Base-by-base conservation (phyloP, 495 filamentous ascomycete species). In the Xylaria sp. region DNA sequence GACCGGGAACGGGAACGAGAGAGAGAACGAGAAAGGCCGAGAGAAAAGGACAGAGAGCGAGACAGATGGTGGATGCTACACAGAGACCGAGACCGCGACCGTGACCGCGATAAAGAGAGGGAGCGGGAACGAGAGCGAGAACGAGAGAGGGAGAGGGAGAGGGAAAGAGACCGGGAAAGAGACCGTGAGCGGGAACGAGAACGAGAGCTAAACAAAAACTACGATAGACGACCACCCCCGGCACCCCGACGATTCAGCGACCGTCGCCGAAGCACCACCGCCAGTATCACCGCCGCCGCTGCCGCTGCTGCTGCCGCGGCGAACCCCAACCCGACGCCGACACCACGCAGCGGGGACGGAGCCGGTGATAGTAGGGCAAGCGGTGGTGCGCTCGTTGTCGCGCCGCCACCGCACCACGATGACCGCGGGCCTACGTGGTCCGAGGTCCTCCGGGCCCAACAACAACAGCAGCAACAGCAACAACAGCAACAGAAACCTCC, bases 361-460 rank as follows among this genome's bases (percentile, higher is more conserved):
- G 52, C 26, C 11, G 71, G 61, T 17, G 50, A 58, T 6, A 29
- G 52, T n/a, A n/a, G 52, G 8, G 8, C 35, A 37, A 68, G 17
- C 14, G 26, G 52, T 33, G 59, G 62, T 58, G 72, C 58, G 15
- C 57, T 55, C 43, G 53, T 62, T 7, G 50, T 59, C 41, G 59
- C 46, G 15, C 17, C 57, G 40, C 66, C 57, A 26, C 66, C 46
- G 55, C 21, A 68, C 41, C 24, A 62, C 0, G 72, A 76, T 5
- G 76, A 76, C 6, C 72, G 68, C 58, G 74, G 72, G 5, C 76
- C 76, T 50, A 78, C 76, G 65, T 78, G 76, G 76, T 71, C 70
- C 21, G 76, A 78, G 58, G 76, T 70, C 24, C 43, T 77, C 17
- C 64, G 66, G 40, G 55, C 70, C 0, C 70, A 67, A 43, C 46